phyloP scores from a whole-genome alignment of 2,329 filamentous ascomycete genomes.

The Mariannaea sp. region DNA sequence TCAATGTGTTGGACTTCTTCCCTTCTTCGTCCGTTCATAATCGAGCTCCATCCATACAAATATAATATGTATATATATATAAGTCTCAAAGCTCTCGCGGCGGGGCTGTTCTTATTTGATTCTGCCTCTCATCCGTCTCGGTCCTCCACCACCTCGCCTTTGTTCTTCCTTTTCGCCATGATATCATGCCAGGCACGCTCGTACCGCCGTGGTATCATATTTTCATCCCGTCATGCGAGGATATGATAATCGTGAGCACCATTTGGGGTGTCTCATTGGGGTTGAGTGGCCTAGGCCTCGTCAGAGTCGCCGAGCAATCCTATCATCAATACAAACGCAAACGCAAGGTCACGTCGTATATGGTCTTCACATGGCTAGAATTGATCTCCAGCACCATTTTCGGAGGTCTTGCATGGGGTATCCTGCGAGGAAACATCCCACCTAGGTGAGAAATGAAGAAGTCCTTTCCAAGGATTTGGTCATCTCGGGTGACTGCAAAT shows the following conservation, averaged over 20 bases:
- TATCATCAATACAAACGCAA: conserved; percentile 39
- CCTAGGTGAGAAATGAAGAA: conserved; percentile 35
- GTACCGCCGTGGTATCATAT: conserved; percentile 35
- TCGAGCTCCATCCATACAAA: too few relatives aligned
- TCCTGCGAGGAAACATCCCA: conserved; percentile 40
- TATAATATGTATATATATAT: too few relatives aligned
- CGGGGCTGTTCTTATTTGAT: too few relatives aligned
- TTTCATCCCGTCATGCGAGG: conserved; percentile 30
- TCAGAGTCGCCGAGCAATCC: conserved; percentile 45
- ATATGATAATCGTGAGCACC: conserved; percentile 44
- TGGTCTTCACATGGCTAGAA: conserved; percentile 49
- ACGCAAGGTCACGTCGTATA: conserved; percentile 43
- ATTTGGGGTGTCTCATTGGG: conserved; percentile 46
- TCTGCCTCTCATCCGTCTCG: too few relatives aligned
- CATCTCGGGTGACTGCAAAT: neutral
- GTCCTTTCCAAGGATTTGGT: too few relatives aligned
- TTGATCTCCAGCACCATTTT: conserved; percentile 42
- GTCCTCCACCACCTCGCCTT: neutral
- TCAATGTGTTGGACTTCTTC: too few relatives aligned
- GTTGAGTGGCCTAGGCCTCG: conserved; percentile 41
- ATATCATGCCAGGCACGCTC: conserved; percentile 31
- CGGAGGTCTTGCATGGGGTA: conserved; percentile 44
- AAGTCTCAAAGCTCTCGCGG: too few relatives aligned
- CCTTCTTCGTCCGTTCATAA: too few relatives aligned
- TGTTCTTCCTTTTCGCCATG: conserved; percentile 20